phyloP scores from a whole-genome alignment of 495 filamentous ascomycete species.

The Xylaria grammica region DNA sequence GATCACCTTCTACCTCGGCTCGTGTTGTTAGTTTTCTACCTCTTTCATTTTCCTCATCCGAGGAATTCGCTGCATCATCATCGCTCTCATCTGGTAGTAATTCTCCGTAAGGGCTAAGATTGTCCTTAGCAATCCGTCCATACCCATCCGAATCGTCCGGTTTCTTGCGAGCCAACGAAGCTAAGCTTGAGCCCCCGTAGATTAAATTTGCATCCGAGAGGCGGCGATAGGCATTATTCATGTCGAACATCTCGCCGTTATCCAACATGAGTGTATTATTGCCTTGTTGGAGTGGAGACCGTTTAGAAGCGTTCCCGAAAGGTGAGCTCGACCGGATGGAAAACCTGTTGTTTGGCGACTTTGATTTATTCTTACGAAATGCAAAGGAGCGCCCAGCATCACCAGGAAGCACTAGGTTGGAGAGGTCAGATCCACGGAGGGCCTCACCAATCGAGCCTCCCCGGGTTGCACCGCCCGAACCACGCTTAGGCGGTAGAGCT shows the following conservation, averaged over 20 bases:
- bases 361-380: slow-evolving; percentile 63
- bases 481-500: slow-evolving; percentile 45
- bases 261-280: slow-evolving; percentile 51
- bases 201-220: slow-evolving; percentile 70
- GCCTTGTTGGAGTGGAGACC: slow-evolving; percentile 37
- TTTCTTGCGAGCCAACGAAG: slow-evolving; percentile 55
- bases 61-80: slow-evolving; percentile 53
- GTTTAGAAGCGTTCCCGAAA: slow-evolving; percentile 45
- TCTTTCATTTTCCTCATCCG: slow-evolving; percentile 56
- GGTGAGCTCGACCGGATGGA: slow-evolving; percentile 67
- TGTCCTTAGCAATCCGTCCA: slow-evolving; percentile 75
- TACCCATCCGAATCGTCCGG: slow-evolving; percentile 49
- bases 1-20: slow-evolving; percentile 39
- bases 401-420: slow-evolving; percentile 47
- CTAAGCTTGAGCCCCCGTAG: slow-evolving; percentile 59
- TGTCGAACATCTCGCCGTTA: slow-evolving; percentile 59
- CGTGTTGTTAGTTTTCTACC: slow-evolving; percentile 53
- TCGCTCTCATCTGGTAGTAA: slow-evolving; percentile 60
- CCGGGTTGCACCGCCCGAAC: slow-evolving; percentile 47
- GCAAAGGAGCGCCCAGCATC: slow-evolving; percentile 50
- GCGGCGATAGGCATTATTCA: slow-evolving; percentile 63
- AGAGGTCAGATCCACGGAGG: slow-evolving; percentile 51
- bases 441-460: slow-evolving; percentile 55
- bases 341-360: slow-evolving; percentile 61
- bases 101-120: slow-evolving; percentile 65